Conservation (phyloP, 1,284 basidiomycete genomes). For the Marasmius tenuissimus region DNA sequence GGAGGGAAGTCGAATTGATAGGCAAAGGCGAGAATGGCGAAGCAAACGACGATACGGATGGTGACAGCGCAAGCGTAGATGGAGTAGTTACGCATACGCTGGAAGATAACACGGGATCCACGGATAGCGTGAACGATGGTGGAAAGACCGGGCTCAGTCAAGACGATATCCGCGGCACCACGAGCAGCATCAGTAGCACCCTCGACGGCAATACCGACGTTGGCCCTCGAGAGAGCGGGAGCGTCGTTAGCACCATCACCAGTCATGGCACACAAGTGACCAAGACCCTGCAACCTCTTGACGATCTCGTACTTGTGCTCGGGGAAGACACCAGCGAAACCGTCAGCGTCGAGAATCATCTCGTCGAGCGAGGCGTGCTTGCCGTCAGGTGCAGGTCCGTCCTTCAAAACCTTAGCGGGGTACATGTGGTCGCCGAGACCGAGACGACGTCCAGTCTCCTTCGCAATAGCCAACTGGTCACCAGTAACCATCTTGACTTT, state of each 20-base stretch:
- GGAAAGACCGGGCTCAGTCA: constrained; percentile 94
- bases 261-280: constrained; percentile 89
- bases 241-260: constrained; percentile 98
- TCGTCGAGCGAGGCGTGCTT: constrained; percentile 85
- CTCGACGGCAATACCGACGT: constrained; percentile 97
- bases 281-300: constrained; percentile 91
- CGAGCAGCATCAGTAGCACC: constrained; percentile 95
- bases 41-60: constrained; percentile 98
- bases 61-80: constrained; percentile 93
- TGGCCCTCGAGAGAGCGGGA: constrained; percentile 90
- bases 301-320: constrained; percentile 90
- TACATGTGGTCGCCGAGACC: constrained; percentile 96
- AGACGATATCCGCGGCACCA: constrained; percentile 93
- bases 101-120: constrained; percentile 95
- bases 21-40: constrained; percentile 92
- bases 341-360: constrained; percentile 91
- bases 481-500: constrained; percentile 99
- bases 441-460: constrained; percentile 98
- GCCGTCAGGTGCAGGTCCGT: constrained; percentile 79
- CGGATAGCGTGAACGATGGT: constrained; percentile 97
- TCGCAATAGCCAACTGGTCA: constrained; percentile 98
- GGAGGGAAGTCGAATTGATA: constrained; percentile 99
- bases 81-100: constrained; percentile 96
- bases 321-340: constrained; percentile 95
- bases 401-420: constrained; percentile 92